Percentiles rank a stretch among this genome's conserved stretches.
Evolutionary conservation across 345 rosid species (phyloP).

Genomic region (Citrus reticulata): DNA sequence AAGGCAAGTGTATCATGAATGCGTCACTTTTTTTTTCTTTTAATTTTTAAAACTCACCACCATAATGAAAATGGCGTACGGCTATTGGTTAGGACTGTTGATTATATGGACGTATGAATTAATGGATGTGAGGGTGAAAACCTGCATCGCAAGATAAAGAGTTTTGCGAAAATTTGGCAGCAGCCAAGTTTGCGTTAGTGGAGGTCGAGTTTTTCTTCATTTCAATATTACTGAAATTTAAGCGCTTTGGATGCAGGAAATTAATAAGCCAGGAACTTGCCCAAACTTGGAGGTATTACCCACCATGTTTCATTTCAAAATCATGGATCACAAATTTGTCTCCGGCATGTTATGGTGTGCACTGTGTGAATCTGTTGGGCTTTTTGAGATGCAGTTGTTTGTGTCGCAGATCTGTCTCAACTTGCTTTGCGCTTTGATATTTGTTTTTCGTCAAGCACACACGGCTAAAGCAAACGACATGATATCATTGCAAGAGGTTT

Average conservation of each 20-base stretch:
- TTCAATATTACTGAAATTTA: too few relatives aligned
- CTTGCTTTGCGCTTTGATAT: not conserved
- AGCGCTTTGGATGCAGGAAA: too few relatives aligned
- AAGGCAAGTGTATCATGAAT: not conserved
- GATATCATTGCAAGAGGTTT: not conserved
- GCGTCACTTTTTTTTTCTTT: not conserved
- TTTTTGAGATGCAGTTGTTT: not conserved
- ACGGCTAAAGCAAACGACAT: too few relatives aligned
- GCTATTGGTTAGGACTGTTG: too few relatives aligned
- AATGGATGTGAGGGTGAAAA: not conserved
- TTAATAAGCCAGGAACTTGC: too few relatives aligned
- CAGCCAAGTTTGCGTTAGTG: not conserved
- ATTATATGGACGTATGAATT: not conserved
- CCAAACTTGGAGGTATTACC: too few relatives aligned
- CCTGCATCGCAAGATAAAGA: not conserved
- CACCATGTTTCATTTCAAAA: too few relatives aligned
- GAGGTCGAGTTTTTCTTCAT: not conserved
- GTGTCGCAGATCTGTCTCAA: not conserved
- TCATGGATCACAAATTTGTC: too few relatives aligned
- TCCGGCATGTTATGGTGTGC: too few relatives aligned
- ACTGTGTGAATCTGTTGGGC: too few relatives aligned
- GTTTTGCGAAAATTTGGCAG: not conserved
- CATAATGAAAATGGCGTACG: not conserved
- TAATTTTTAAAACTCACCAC: not conserved
- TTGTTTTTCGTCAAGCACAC: too few relatives aligned